phyloP scores from a whole-genome alignment of 768 basidiomycete genomes.

The Sporobolomyces phaffii region DNA sequence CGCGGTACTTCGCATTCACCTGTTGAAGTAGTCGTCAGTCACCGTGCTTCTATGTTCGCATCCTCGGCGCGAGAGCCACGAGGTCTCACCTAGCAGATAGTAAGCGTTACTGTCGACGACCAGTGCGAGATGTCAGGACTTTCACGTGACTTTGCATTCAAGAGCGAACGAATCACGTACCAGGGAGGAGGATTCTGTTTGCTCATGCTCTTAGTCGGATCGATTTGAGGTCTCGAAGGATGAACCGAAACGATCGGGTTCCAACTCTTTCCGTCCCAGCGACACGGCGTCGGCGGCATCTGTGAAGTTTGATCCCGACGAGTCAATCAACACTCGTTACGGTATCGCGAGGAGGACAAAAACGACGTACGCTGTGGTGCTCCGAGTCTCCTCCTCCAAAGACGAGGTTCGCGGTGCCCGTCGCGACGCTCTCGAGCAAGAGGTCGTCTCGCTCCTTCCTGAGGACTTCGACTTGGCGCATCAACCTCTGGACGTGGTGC shows the following conservation, averaged over 20 bases:
- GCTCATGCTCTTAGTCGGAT: slow-evolving; percentile 27
- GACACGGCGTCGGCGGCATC: neutral
- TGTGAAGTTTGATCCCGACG: no score
- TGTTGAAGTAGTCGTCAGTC: no score
- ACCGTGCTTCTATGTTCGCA: no score
- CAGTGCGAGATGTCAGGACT: no score
- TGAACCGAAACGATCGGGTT: neutral
- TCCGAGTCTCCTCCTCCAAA: no score
- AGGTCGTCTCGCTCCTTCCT: slow-evolving; percentile 7
- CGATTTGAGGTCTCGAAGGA: slow-evolving; percentile 10
- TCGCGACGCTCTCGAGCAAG: neutral
- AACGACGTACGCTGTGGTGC: no score
- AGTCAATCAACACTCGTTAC: no score
- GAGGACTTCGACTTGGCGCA: neutral
- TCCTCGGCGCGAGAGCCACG: neutral
- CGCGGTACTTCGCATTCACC: slow-evolving; percentile 32
- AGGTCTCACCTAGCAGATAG: slow-evolving; percentile 23
- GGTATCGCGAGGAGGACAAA: neutral
- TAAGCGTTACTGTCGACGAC: slow-evolving; percentile 21
- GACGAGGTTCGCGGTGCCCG: neutral
- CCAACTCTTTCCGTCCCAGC: slow-evolving; percentile 18
- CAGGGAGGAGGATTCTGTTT: slow-evolving; percentile 33
- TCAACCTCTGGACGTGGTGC: slow-evolving; percentile 5
- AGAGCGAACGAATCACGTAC: neutral
- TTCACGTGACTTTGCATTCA: no score